phyloP scores from a whole-genome alignment of 768 basidiomycete genomes.

The Pisolithus microcarpus region DNA sequence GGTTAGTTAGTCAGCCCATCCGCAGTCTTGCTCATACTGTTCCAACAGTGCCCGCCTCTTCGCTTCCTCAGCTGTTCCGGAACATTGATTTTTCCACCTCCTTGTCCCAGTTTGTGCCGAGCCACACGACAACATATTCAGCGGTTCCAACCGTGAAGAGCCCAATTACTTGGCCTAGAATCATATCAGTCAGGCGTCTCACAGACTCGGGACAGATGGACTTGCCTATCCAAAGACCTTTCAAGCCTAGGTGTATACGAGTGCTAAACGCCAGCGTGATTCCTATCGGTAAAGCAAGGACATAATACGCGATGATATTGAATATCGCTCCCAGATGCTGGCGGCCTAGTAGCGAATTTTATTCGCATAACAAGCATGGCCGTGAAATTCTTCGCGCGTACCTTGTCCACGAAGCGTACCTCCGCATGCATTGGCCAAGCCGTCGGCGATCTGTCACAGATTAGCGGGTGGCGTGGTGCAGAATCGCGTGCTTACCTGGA shows the following conservation, averaged over 20 bases:
- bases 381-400: neutral
- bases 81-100: slow-evolving; percentile 36
- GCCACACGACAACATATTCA: slow-evolving; percentile 57
- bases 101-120: slow-evolving; percentile 43
- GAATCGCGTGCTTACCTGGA: slow-evolving; percentile 31
- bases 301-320: slow-evolving; percentile 61
- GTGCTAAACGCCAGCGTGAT: slow-evolving; percentile 42
- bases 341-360: slow-evolving; percentile 25
- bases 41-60: slow-evolving; percentile 23
- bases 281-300: slow-evolving; percentile 46
- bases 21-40: slow-evolving; percentile 9
- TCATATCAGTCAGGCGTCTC: slow-evolving; percentile 7
- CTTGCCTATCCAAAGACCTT: slow-evolving; percentile 47
- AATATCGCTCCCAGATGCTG: slow-evolving; percentile 72
- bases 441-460: slow-evolving; percentile 38
- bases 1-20: slow-evolving; percentile 14
- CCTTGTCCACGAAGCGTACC: slow-evolving; percentile 45
- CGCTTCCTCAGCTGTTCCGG: slow-evolving; percentile 29
- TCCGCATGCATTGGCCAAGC: slow-evolving; percentile 45
- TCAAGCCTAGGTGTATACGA: slow-evolving; percentile 33
- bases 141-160: slow-evolving; percentile 64
- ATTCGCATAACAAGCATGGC: slow-evolving; percentile 1
- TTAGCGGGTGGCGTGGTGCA: neutral
- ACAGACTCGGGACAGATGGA: neutral
- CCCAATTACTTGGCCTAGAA: slow-evolving; percentile 61